Conservation (phyloP, 2,329 filamentous ascomycete genomes). For the Fusarium hostae region DNA sequence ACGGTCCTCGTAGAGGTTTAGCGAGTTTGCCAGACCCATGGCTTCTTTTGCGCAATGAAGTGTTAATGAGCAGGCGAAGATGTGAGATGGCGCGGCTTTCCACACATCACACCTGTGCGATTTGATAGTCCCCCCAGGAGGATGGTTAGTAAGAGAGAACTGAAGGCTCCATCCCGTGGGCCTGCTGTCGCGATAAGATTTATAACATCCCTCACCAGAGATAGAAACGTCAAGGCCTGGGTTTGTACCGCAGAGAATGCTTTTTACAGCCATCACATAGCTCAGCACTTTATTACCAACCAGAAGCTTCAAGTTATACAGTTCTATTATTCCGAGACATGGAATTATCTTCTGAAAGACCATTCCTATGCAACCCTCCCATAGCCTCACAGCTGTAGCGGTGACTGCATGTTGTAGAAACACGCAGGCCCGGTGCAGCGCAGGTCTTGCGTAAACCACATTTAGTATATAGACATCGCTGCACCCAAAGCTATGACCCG, state of each 20-base stretch:
- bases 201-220: rapidly evolving
- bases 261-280: rapidly evolving
- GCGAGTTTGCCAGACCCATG: background rate
- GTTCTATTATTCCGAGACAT: rapidly evolving
- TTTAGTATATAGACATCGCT: background rate
- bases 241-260: background rate
- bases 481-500: rapidly evolving
- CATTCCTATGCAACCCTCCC: background rate
- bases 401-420: too few species aligned
- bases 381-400: too few species aligned
- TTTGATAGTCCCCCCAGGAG: background rate
- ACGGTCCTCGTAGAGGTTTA: rapidly evolving
- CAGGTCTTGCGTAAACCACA: too few species aligned
- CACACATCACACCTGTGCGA: background rate
- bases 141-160: background rate
- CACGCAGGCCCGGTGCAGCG: too few species aligned
- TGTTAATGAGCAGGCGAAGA: background rate
- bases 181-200: background rate
- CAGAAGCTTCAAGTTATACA: too few species aligned
- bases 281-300: rapidly evolving
- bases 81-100: background rate
- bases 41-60: background rate
- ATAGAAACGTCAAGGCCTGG: rapidly evolving
- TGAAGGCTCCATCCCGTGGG: rapidly evolving
- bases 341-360: rapidly evolving